Percentiles rank a stretch among this genome's conserved stretches.
These are phyloP conservation scores for Chalara sp. DNA, from an alignment of 2,329 filamentous ascomycete species.

Conservation along the genomic window DNA sequence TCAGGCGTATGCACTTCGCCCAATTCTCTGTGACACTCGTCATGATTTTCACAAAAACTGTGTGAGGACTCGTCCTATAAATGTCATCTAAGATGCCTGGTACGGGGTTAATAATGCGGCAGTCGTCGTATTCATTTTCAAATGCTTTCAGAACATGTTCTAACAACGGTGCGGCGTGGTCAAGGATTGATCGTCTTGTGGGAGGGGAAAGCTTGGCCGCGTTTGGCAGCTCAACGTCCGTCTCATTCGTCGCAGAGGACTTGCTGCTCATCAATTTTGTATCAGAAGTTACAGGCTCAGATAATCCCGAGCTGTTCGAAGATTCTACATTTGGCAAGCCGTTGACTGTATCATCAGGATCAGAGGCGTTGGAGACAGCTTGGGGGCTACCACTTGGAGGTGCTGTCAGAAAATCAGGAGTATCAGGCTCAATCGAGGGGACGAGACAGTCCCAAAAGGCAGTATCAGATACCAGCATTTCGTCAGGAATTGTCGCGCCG, in stretches of 20 bases:
- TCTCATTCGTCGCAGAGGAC: background rate
- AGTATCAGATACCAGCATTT: background rate
- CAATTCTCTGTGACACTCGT: slow-evolving; percentile 8
- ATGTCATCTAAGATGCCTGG: slow-evolving; percentile 7
- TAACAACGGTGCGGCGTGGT: slow-evolving; percentile 4
- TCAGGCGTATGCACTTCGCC: slow-evolving; percentile 4
- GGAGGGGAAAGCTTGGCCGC: background rate
- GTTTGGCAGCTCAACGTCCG: background rate
- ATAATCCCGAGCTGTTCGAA: background rate
- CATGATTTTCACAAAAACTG: slow-evolving; percentile 8
- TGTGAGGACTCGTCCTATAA: too few relatives aligned
- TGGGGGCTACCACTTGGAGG: background rate
- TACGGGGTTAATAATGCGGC: slow-evolving; percentile 3
- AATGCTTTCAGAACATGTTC: slow-evolving; percentile 7
- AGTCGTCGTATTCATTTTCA: slow-evolving; percentile 2
- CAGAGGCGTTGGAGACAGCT: background rate
- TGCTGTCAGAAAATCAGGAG: too few relatives aligned
- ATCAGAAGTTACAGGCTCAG: background rate
- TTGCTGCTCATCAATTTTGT: background rate
- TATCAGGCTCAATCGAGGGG: background rate
- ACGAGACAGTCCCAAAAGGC: background rate
- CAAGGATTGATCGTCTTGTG: slow-evolving; percentile 6
- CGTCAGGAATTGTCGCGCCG: background rate
- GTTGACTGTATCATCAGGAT: background rate
- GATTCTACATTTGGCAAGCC: background rate